Evolutionary conservation across 768 basidiomycete genomes (phyloP).

Genomic region (Podaxis sp.): DNA sequence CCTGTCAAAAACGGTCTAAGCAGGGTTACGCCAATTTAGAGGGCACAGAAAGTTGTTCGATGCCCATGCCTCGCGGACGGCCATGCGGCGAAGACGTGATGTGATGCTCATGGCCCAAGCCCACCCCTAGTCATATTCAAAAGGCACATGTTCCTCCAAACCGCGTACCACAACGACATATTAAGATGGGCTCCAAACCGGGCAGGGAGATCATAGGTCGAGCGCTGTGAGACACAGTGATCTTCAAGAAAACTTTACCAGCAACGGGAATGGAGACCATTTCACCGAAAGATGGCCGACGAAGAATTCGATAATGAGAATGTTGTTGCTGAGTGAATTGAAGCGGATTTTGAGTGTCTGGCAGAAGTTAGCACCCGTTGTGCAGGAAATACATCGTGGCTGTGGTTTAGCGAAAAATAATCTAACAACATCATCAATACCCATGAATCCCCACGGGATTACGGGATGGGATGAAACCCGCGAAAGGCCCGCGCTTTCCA

Average conservation of each 20-base stretch:
- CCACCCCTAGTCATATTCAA: neutral
- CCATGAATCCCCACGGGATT: neutral
- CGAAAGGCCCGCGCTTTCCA: constrained; percentile 53
- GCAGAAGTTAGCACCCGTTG: constrained; percentile 47
- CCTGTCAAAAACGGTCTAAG: constrained; percentile 43
- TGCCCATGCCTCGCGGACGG: constrained; percentile 45
- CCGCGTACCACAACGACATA: constrained; percentile 46
- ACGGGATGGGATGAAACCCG: constrained; percentile 18
- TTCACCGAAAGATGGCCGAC: constrained; percentile 48
- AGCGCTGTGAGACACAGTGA: neutral
- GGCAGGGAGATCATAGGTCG: neutral
- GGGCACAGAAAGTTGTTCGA: constrained; percentile 41
- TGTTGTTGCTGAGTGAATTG: neutral
- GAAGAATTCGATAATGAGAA: constrained; percentile 34
- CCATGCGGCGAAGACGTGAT: constrained; percentile 40
- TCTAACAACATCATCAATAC: neutral
- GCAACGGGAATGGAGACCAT: constrained; percentile 44
- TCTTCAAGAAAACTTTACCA: constrained; percentile 28
- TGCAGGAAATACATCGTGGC: constrained; percentile 50
- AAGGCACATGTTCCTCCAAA: neutral
- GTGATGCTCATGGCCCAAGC: constrained; percentile 35
- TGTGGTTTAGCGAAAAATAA: constrained; percentile 19
- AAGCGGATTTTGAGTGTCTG: neutral
- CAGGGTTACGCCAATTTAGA: constrained; percentile 41
- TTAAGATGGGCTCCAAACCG: constrained; percentile 45